These are phyloP conservation scores for Fusarium setosum DNA, from an alignment of 2,329 filamentous ascomycete species.

Conservation along the genomic window DNA sequence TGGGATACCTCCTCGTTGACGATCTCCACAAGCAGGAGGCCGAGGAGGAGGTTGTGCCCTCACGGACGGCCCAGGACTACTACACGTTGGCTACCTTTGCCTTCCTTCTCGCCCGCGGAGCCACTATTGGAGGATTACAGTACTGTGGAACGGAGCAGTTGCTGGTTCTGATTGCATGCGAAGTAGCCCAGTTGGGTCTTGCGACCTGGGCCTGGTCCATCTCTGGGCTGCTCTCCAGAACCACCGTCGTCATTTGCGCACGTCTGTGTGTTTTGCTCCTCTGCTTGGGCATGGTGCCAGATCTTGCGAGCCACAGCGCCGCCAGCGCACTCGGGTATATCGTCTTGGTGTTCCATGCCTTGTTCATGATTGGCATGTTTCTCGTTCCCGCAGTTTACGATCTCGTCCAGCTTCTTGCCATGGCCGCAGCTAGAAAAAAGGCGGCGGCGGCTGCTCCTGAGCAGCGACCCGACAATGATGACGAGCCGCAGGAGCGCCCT, in stretches of 20 bases:
- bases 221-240: conserved; percentile 47
- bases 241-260: background rate
- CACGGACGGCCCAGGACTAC: conserved; percentile 62
- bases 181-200: conserved; percentile 25
- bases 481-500: conserved; percentile 11
- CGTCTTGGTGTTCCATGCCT: conserved; percentile 72
- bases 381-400: conserved; percentile 28
- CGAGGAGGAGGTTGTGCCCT: conserved; percentile 49
- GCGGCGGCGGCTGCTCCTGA: background rate
- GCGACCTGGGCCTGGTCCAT: conserved; percentile 68
- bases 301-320: conserved; percentile 69
- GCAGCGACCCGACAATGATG: background rate
- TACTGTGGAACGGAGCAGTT: conserved; percentile 22
- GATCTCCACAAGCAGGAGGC: conserved; percentile 75
- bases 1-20: conserved; percentile 50
- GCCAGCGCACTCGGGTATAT: conserved; percentile 78
- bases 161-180: conserved; percentile 22
- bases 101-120: conserved; percentile 27
- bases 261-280: conserved; percentile 33
- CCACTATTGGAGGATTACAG: conserved; percentile 30
- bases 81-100: conserved; percentile 45
- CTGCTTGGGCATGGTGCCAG: conserved; percentile 63
- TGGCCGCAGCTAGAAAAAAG: background rate
- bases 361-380: conserved; percentile 54
- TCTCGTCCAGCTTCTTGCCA: conserved; percentile 9